Conservation (phyloP, 1,139 yeast genomes). For the Sugiyamaella neomexicana region DNA sequence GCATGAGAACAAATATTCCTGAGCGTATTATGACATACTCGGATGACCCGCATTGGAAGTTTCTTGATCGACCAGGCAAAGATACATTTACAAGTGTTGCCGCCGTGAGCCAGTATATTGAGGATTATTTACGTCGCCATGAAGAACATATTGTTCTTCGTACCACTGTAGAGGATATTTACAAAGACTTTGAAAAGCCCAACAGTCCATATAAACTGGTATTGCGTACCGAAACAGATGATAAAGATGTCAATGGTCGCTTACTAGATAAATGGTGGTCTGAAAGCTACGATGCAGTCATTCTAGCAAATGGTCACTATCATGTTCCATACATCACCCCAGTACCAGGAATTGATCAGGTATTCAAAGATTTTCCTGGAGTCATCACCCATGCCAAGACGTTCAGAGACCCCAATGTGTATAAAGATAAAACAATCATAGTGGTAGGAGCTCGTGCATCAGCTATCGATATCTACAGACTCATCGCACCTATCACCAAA, state of each 20-base stretch:
- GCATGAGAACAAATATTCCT: slow-evolving; percentile 19
- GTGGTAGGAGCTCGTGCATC: slow-evolving; percentile 49
- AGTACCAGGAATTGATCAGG: slow-evolving; percentile 54
- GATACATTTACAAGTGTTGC: slow-evolving; percentile 17
- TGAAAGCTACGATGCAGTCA: slow-evolving; percentile 51
- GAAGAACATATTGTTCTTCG: slow-evolving; percentile 10
- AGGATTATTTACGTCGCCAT: slow-evolving; percentile 11
- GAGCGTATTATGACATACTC: slow-evolving; percentile 20
- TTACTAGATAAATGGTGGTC: slow-evolving; percentile 16
- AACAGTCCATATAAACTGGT: slow-evolving; percentile 12
- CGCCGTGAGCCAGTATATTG: slow-evolving; percentile 17
- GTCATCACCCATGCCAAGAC: slow-evolving; percentile 59
- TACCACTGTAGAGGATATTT: slow-evolving; percentile 14
- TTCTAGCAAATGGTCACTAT: slow-evolving; percentile 59
- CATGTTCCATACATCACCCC: slow-evolving; percentile 58
- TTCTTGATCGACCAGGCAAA: slow-evolving; percentile 15
- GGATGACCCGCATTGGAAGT: slow-evolving; percentile 16
- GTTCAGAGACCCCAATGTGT: slow-evolving; percentile 50
- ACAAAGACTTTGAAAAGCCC: slow-evolving; percentile 5
- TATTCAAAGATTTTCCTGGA: slow-evolving; percentile 49
- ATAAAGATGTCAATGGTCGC: neutral
- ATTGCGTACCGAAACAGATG: slow-evolving; percentile 16
- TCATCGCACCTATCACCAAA: slow-evolving; percentile 15
- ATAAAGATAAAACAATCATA: slow-evolving; percentile 46
- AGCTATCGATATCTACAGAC: slow-evolving; percentile 21